phyloP scores from a whole-genome alignment of 2,329 filamentous ascomycete species.

The Aureobasidium namibiae region DNA sequence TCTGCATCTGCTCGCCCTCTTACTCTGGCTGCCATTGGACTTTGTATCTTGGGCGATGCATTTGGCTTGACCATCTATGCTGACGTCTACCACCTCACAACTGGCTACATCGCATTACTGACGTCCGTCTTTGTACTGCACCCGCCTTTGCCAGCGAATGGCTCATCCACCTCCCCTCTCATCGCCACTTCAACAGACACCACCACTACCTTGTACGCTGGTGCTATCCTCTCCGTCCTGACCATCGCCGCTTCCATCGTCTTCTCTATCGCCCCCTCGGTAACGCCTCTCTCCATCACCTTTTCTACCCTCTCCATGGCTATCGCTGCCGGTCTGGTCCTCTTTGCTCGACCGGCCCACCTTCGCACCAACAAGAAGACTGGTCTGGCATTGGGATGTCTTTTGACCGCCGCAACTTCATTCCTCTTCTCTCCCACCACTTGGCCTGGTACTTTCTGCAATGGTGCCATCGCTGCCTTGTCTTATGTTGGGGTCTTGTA shows the following conservation, averaged over 20 bases:
- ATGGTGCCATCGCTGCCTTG: conserved; percentile 27
- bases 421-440: conserved; percentile 28
- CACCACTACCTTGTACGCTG: conserved; percentile 27
- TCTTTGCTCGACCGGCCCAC: conserved; percentile 33
- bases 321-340: conserved; percentile 34
- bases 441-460: conserved; percentile 28
- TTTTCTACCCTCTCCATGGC: conserved; percentile 35
- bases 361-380: conserved; percentile 30
- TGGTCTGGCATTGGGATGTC: conserved; percentile 27
- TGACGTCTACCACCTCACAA: conserved; percentile 24
- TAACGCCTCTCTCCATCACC: conserved; percentile 27
- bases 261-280: conserved; percentile 25
- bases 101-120: conserved; percentile 41
- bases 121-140: conserved; percentile 40
- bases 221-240: conserved; percentile 28
- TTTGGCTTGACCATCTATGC: conserved; percentile 23
- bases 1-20: conserved; percentile 28
- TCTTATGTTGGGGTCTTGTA: conserved; percentile 32
- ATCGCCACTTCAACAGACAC: conserved; percentile 13
- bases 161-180: conserved; percentile 6
- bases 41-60: conserved; percentile 28
- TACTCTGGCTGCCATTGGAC: conserved; percentile 28
- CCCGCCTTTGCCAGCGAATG: conserved; percentile 35
- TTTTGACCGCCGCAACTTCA: conserved; percentile 25
- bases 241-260: conserved; percentile 30